phyloP scores from a whole-genome alignment of 495 filamentous ascomycete species.

The Sordaria brevicollis region DNA sequence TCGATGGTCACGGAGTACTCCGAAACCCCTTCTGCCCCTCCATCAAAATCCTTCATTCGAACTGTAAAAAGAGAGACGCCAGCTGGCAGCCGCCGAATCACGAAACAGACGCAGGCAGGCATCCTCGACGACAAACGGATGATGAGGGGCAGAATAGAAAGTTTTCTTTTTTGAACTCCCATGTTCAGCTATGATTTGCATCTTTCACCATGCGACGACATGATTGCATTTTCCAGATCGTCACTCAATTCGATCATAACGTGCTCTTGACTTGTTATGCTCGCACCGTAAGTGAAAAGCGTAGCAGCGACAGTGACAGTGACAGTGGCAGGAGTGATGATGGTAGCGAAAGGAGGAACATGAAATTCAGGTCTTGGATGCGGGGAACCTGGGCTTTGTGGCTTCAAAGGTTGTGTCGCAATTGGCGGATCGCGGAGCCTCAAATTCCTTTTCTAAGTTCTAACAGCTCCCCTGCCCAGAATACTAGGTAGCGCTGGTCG shows the following conservation, averaged over 20 bases:
- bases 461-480: background rate
- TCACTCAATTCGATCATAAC: background rate
- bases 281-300: background rate
- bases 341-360: background rate
- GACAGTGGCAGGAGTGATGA: too few species aligned
- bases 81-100: background rate
- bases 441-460: conserved; percentile 6
- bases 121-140: background rate
- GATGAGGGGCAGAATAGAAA: background rate
- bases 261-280: background rate
- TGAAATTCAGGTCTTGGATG: background rate
- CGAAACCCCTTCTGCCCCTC: background rate
- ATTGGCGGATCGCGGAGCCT: conserved; percentile 13
- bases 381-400: background rate
- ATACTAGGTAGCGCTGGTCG: background rate
- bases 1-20: background rate
- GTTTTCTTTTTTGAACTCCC: background rate
- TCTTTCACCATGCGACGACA: background rate
- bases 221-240: background rate
- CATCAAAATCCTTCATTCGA: background rate
- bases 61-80: background rate
- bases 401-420: background rate
- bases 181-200: background rate
- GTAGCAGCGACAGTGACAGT: too few species aligned
- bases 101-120: background rate